Percentiles rank a stretch among this genome's conserved stretches.
These are phyloP conservation scores for Pythium chondricola DNA, from an alignment of 352 stramenopile genomes.

Conservation along the genomic window DNA sequence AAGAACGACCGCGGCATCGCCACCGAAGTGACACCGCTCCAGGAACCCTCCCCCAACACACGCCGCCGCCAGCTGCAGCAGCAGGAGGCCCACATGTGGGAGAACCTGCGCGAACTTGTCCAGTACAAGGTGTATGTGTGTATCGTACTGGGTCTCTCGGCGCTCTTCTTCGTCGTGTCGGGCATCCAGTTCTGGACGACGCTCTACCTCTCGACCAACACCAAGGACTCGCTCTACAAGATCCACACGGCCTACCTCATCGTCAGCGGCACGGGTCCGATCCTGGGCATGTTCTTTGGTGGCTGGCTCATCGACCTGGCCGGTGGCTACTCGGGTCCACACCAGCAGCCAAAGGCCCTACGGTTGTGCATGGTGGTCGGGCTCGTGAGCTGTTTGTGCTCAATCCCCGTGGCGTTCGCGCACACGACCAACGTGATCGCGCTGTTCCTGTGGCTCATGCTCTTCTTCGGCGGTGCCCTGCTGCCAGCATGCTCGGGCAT, in stretches of 20 bases:
- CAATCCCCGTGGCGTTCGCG: constrained; percentile 63
- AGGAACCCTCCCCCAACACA: constrained; percentile 2
- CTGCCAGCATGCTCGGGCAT: constrained; percentile 80
- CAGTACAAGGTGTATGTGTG: constrained; percentile 67
- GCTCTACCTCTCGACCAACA: constrained; percentile 79
- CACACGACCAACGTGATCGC: constrained; percentile 62
- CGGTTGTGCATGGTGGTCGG: constrained; percentile 71
- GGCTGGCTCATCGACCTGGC: constrained; percentile 79
- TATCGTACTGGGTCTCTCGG: constrained; percentile 72
- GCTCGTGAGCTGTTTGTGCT: constrained; percentile 33
- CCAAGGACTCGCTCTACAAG: constrained; percentile 63
- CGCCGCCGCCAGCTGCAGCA: constrained; percentile 16
- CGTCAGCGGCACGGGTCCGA: constrained; percentile 67
- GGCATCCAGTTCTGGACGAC: constrained; percentile 84
- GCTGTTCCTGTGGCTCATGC: constrained; percentile 73
- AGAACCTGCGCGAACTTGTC: constrained; percentile 44
- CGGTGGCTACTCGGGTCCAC: constrained; percentile 61
- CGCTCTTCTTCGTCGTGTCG: constrained; percentile 78
- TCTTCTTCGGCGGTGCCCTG: constrained; percentile 73
- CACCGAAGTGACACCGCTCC: constrained; percentile 11
- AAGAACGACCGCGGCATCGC: background rate
- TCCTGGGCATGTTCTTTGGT: constrained; percentile 83
- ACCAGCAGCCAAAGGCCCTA: constrained; percentile 61
- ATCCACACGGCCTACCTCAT: constrained; percentile 74
- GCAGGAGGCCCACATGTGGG: constrained; percentile 31